Conservation (phyloP, 2,329 filamentous ascomycete genomes). For the Penicillium fuscoglaucum region DNA sequence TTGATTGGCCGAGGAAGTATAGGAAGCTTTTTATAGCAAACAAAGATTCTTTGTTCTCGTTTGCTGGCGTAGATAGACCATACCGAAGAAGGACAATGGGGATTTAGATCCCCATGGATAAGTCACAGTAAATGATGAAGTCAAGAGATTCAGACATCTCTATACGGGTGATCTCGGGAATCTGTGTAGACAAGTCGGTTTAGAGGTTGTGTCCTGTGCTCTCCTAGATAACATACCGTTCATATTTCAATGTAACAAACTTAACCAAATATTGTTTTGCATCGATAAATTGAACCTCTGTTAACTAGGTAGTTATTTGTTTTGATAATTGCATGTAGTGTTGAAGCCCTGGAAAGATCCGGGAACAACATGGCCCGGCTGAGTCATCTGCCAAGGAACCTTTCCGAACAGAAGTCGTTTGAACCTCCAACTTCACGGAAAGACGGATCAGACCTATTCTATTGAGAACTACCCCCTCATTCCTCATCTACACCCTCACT, state of each 20-base stretch:
- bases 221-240: background rate
- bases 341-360: constrained; percentile 1
- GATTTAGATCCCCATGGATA: background rate
- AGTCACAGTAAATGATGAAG: background rate
- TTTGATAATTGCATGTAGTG: background rate
- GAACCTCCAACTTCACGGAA: constrained; percentile 29
- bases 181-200: too few relatives aligned
- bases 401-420: constrained; percentile 32
- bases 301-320: background rate
- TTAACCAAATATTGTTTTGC: background rate
- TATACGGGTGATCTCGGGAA: constrained; percentile 1
- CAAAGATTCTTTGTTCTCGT: background rate
- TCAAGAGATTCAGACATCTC: background rate
- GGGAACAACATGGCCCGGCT: constrained; percentile 10
- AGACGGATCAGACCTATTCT: constrained; percentile 28
- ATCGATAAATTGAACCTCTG: background rate
- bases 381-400: constrained; percentile 27
- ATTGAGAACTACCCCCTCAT: constrained; percentile 26
- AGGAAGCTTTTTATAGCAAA: background rate
- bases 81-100: background rate
- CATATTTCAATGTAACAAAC: background rate
- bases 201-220: background rate
- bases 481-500: constrained; percentile 32
- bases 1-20: constrained; percentile 8
- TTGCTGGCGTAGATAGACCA: background rate